These are phyloP conservation scores for Zygosaccharomyces pseudorouxii DNA, from an alignment of 805 yeast species.

Conservation along the genomic window DNA sequence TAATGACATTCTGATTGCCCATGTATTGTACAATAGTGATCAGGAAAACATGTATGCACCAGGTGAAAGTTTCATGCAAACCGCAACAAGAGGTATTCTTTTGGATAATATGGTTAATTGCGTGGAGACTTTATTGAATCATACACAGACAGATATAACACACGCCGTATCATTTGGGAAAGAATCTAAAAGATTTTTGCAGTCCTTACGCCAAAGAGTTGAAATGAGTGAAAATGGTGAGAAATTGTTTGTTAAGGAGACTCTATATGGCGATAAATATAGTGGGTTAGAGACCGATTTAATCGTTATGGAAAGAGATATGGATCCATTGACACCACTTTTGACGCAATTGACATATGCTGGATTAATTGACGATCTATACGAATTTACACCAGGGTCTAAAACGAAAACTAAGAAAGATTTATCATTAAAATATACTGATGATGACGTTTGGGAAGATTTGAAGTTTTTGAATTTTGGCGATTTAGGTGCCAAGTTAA, in stretches of 20 bases:
- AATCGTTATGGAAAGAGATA: constrained; percentile 70
- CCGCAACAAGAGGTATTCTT: constrained; percentile 26
- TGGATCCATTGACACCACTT: constrained; percentile 68
- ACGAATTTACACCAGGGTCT: constrained; percentile 45
- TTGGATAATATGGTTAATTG: constrained; percentile 29
- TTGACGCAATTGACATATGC: constrained; percentile 74
- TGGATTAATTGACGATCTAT: constrained; percentile 75
- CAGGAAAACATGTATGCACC: constrained; percentile 29
- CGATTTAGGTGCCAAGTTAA: constrained; percentile 68
- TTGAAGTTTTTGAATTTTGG: constrained; percentile 72
- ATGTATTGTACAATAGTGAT: constrained; percentile 22
- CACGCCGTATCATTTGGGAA: constrained; percentile 27
- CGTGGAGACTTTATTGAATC: constrained; percentile 19
- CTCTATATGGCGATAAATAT: constrained; percentile 33
- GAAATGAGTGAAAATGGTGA: constrained; percentile 13
- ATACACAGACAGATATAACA: constrained; percentile 25
- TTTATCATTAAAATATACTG: constrained; percentile 14
- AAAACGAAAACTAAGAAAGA: constrained; percentile 25
- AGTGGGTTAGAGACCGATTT: constrained; percentile 58
- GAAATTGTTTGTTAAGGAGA: constrained; percentile 23
- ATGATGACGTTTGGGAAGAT: constrained; percentile 34
- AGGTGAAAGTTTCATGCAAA: constrained; percentile 17
- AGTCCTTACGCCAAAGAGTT: constrained; percentile 19
- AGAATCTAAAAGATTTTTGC: constrained; percentile 20
- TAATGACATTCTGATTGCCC: constrained; percentile 24